A percentile compares a stretch with the other conserved stretches of the same genome.
These are phyloP conservation scores for Mucor velutinosus DNA, from an alignment of 371 early-diverging fungal species.

Conservation along the genomic window DNA sequence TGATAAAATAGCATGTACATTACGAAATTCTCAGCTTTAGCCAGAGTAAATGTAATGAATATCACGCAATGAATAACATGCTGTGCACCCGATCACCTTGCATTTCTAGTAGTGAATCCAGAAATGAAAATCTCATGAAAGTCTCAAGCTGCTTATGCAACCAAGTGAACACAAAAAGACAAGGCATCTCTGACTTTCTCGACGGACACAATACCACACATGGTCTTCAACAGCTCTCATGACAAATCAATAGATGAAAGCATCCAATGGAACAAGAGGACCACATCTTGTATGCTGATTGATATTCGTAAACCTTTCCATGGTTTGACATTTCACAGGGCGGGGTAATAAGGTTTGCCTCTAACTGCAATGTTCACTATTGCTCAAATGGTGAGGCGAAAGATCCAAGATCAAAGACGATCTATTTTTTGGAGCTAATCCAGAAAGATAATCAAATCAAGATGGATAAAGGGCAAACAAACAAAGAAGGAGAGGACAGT, in stretches of 20 bases:
- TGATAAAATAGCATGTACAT: neutral
- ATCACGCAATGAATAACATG: neutral
- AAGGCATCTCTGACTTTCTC: neutral
- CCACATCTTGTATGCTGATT: neutral
- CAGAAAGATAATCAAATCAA: constrained; percentile 6
- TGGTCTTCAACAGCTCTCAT: neutral
- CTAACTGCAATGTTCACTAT: neutral
- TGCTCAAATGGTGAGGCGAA: neutral
- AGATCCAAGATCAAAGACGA: neutral
- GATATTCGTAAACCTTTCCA: neutral
- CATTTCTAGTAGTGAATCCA: neutral
- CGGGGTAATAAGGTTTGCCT: neutral
- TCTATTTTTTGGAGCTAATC: neutral
- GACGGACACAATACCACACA: neutral
- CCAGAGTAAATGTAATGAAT: neutral
- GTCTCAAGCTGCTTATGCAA: neutral
- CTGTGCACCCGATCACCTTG: neutral
- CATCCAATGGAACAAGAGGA: neutral
- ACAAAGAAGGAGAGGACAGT: neutral
- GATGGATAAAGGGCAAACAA: constrained; percentile 8
- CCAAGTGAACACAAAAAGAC: neutral
- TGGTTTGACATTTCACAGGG: neutral
- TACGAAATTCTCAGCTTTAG: neutral
- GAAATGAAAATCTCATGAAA: neutral
- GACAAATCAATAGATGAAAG: neutral